Base-by-base conservation (phyloP, 306 rosid species). In the Canavalia ensiformis region DNA sequence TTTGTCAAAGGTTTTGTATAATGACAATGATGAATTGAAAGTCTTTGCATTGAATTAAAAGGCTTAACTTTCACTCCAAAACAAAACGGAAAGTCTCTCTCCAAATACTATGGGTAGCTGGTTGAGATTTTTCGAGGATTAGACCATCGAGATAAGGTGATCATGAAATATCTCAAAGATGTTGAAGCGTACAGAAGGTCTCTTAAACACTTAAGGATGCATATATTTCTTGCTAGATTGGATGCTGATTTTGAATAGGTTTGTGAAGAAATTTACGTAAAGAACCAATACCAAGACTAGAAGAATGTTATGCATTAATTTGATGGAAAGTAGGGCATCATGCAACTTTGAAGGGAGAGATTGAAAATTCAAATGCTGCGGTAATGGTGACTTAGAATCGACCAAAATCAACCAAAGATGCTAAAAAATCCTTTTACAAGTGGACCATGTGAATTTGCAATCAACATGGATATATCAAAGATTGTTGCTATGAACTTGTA, bases 101-200 rank as follows among this genome's bases (percentile, higher is more conserved):
- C 55, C 4, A 56, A 29, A 46, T 46, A 46, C 8, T 45, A 68
- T 45, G 56, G 74, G 2, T 49, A 51, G 8, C 1, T 72, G 9
- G 8, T 30, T 33, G 34, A 72, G 47, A 52, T 33, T 6, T 72
- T 72, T 51, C 10, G 33, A 3, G 63, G 39, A 52, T 39, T 73
- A 11, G 37, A 73, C 44, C 65, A 72, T 51, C 63, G 52, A 2
- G 77, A 55, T 7, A 37, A 6, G 1, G 63, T 71, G 25, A 41
- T 13, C 59, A 71, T 51, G 62, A 71, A 71, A 41, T 42, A 71
- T 41, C 46, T 31, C 3, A 39, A 79, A 29, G 84, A 84, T 74
- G 31, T 52, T 5, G 3, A 1, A 45, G 2, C 52, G 4, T 58
- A 80, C 25, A 8, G 10, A 33, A 34, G 54, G 2, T 45, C 55